Evolutionary conservation across 2,329 filamentous ascomycete genomes (phyloP), one percentile per base, ranked within the genome.

Genomic region (Chaetomium sp.): DNA sequence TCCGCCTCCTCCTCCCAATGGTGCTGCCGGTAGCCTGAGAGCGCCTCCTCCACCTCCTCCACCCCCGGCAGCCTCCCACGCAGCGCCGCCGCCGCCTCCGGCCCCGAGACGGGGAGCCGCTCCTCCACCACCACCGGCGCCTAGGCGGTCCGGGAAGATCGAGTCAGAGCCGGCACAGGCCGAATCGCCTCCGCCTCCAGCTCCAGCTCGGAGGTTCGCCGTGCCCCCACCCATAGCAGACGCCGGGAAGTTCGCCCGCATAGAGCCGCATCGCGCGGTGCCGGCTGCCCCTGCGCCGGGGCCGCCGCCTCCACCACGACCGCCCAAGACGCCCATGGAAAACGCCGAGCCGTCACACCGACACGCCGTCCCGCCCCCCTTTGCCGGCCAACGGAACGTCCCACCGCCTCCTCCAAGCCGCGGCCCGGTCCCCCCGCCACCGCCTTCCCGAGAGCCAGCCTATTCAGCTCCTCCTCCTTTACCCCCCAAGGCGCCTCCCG

Each of bases 181-280:
- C 35, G 86, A 89, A 57, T 81, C 86, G 11, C 84, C 86, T 11
- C 88, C 89, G 10, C 82, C 85, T 14, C 79, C 79, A 8, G 80
- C 84, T 27, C 80, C 85, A 51, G 82, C 19, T 27, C 19, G 83
- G 7, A 80, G 79, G 64, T 97, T 95, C 74, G 81, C 85, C 61
- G 92, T 89, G 7, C 94, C 94, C 46, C 94, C 94, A 37, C 89
- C 92, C 2, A 73, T 97, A 57, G 84, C 89, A 54, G 91, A 96
- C 70, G 94, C 94, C 56, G 94, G 94, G 40, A 95, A 89, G 71
- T 94, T 84, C 67, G 90, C 87, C 3, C 78, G 85, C 72, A 71
- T 54, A 68, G 79, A 70, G 64, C 75, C 66, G 70, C 77, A 66
- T 68, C 74, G 62, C 66, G 71, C 68, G 11, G 67, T 64, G 54